phyloP scores from a whole-genome alignment of 441 rosid species.

The Pelargonium fulgidum region DNA sequence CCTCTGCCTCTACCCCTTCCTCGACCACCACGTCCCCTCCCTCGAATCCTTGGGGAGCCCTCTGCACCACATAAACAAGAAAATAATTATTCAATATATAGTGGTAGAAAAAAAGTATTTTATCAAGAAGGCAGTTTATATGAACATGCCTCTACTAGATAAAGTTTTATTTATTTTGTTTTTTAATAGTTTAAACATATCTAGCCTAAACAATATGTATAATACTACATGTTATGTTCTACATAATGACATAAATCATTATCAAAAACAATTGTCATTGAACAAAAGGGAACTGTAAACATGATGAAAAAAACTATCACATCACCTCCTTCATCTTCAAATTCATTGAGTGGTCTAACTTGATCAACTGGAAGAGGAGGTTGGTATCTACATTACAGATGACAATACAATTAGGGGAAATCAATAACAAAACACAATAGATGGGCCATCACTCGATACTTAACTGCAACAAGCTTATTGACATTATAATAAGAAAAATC shows the following conservation, averaged over 20 bases:
- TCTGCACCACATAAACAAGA: conserved; percentile 17
- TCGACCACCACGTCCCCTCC: conserved; percentile 31
- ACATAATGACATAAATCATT: too few species aligned
- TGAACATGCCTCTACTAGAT: too few species aligned
- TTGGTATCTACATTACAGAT: conserved; percentile 29
- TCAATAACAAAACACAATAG: too few species aligned
- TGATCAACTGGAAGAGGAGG: conserved; percentile 36
- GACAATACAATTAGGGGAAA: background rate
- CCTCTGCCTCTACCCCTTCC: conserved; percentile 35
- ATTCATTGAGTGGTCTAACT: conserved; percentile 29
- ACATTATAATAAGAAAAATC: too few species aligned
- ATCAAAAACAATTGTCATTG: background rate
- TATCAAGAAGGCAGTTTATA: too few species aligned
- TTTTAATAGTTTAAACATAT: too few species aligned
- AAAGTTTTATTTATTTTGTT: too few species aligned
- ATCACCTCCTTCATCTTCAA: conserved; percentile 34
- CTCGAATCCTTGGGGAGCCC: conserved; percentile 23
- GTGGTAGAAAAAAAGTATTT: background rate
- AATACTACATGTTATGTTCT: too few species aligned
- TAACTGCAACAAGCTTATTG: background rate
- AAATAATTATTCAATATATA: background rate
- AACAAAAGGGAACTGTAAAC: background rate
- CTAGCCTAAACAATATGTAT: too few species aligned
- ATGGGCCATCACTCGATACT: too few species aligned
- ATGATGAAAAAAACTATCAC: background rate